These are phyloP conservation scores for Fereydounia khargensis DNA, from an alignment of 1,284 basidiomycete species.

Conservation along the genomic window DNA sequence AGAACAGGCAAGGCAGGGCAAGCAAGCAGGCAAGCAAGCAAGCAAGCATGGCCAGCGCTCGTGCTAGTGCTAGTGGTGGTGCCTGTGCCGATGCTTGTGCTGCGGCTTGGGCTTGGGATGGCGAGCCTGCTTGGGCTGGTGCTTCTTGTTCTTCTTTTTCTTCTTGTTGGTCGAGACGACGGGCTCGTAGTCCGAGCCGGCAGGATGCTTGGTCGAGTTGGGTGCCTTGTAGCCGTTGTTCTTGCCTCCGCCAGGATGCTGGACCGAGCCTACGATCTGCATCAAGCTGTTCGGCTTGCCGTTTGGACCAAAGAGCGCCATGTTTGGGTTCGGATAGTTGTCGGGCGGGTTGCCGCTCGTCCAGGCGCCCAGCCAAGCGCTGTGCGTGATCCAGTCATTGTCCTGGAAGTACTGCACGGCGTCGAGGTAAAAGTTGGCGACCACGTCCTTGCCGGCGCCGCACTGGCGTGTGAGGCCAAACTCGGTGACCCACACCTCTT, in stretches of 20 bases:
- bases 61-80: too few relatives aligned
- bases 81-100: too few relatives aligned
- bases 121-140: neutral
- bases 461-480: slow-evolving; percentile 43
- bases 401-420: slow-evolving; percentile 36
- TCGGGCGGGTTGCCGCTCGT: slow-evolving; percentile 42
- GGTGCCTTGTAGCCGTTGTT: slow-evolving; percentile 17
- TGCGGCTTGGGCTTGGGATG: too few relatives aligned
- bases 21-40: too few relatives aligned
- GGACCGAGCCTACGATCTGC: too few relatives aligned
- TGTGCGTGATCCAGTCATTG: slow-evolving; percentile 40
- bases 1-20: slow-evolving; percentile 12
- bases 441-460: slow-evolving; percentile 20
- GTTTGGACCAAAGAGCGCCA: slow-evolving; percentile 54
- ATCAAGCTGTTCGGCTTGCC: too few relatives aligned
- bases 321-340: slow-evolving; percentile 28
- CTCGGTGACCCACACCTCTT: slow-evolving; percentile 53
- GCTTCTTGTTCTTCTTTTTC: neutral
- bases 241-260: too few relatives aligned
- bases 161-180: neutral
- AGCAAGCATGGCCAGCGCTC: too few relatives aligned
- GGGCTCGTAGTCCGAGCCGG: neutral
- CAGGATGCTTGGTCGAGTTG: neutral
- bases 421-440: slow-evolving; percentile 33
- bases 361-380: slow-evolving; percentile 50